A percentile compares a stretch with the other conserved stretches of the same genome.
Conservation (phyloP, 805 yeast genomes). For the baker's yeast (Saccharomyces cerevisiae) region DNA sequence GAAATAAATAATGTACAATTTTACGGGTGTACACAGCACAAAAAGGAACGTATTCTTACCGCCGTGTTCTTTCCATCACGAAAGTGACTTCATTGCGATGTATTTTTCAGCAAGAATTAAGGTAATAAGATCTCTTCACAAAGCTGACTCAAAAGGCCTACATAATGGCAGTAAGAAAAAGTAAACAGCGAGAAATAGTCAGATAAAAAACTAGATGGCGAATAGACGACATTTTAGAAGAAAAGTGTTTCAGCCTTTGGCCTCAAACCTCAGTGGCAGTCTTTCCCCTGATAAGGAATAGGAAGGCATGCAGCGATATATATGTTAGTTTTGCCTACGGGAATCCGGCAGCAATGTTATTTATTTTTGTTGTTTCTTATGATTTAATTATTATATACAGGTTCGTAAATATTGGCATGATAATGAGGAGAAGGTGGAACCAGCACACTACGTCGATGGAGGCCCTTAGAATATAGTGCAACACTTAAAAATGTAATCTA, state of each 20-base stretch:
- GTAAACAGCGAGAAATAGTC: slow-evolving; percentile 19
- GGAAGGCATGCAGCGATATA: neutral
- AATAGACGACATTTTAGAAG: neutral
- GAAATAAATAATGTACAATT: slow-evolving; percentile 16
- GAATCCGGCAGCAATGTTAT: neutral
- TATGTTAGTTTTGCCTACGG: neutral
- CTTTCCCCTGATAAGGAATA: neutral
- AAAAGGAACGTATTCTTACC: slow-evolving; percentile 38
- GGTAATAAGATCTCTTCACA: slow-evolving; percentile 16
- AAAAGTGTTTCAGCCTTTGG: neutral
- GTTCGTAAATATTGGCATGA: neutral
- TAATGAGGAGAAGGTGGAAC: neutral
- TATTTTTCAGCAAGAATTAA: slow-evolving; percentile 20
- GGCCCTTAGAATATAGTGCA: neutral
- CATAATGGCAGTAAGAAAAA: slow-evolving; percentile 29
- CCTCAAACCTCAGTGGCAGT: neutral
- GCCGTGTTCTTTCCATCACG: slow-evolving; percentile 33
- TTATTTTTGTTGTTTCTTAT: neutral
- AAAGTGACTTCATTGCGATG: slow-evolving; percentile 30
- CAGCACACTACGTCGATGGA: neutral
- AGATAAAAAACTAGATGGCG: slow-evolving; percentile 7
- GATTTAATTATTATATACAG: neutral
- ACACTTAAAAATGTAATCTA: neutral
- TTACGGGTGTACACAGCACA: slow-evolving; percentile 30
- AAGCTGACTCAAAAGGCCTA: slow-evolving; percentile 17